Evolutionary conservation across 257 asterid species (phyloP).

Genomic region (Plectranthus barbatus): DNA sequence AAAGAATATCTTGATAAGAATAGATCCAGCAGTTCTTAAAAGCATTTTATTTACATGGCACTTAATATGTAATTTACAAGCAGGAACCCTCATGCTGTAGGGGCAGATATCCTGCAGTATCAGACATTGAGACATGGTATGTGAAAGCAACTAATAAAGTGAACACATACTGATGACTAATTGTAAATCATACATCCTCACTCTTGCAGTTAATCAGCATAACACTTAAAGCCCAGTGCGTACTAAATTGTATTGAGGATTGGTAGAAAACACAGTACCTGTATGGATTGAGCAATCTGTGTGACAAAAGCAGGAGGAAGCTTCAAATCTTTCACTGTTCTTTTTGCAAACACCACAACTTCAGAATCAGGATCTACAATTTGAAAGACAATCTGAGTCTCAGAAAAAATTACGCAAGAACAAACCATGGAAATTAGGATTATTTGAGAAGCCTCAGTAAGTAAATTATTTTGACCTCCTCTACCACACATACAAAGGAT

Average conservation of each 20-base stretch:
- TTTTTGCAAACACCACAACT: constrained; percentile 74
- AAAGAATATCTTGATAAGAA: neutral
- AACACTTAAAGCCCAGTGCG: neutral
- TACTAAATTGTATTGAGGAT: neutral
- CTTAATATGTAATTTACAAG: neutral
- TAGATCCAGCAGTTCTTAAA: neutral
- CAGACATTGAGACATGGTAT: neutral
- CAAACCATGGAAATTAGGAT: neutral
- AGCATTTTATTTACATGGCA: neutral
- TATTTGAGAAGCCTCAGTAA: neutral
- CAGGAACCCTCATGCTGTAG: neutral
- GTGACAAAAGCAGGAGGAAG: constrained; percentile 87
- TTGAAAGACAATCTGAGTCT: constrained; percentile 9
- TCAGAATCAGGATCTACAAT: constrained; percentile 85
- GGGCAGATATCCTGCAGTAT: neutral
- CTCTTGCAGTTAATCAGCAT: neutral
- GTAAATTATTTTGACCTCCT: neutral
- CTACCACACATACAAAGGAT: neutral
- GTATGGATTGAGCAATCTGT: constrained; percentile 92
- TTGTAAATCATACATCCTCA: neutral
- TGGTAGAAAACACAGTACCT: constrained; percentile 34
- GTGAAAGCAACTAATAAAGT: neutral
- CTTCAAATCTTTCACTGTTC: constrained; percentile 88
- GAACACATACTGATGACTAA: neutral
- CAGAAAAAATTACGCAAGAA: neutral